Evolutionary conservation across 2,329 filamentous ascomycete genomes (phyloP).

Genomic region (Phialophora macrospora): DNA sequence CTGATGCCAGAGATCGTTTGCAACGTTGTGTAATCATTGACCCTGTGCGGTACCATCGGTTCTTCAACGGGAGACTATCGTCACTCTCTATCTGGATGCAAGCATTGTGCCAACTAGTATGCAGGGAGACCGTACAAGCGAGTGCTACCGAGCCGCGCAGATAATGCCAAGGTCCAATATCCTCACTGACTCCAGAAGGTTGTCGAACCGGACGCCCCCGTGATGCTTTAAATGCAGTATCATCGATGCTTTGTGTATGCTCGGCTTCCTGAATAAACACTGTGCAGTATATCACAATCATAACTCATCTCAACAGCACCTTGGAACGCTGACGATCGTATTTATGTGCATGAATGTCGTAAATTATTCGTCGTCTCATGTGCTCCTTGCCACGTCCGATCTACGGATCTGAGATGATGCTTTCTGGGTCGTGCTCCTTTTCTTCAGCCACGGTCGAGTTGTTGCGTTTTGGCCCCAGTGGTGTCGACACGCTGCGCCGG

Average conservation of each 20-base stretch:
- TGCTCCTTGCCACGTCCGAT: slow-evolving; percentile 1
- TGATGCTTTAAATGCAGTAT: background rate
- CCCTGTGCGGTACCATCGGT: background rate
- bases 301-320: background rate
- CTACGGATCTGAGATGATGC: background rate
- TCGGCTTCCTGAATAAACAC: background rate
- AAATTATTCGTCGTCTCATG: slow-evolving; percentile 16
- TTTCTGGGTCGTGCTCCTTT: slow-evolving; percentile 29
- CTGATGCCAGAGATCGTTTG: background rate
- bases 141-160: background rate
- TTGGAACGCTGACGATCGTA: slow-evolving; percentile 9
- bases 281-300: slow-evolving; percentile 14
- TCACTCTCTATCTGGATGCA: background rate
- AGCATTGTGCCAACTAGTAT: background rate
- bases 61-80: background rate
- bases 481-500: slow-evolving; percentile 23
- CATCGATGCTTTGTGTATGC: slow-evolving; percentile 6
- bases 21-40: background rate
- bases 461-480: slow-evolving; percentile 25
- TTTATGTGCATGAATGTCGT: slow-evolving; percentile 25
- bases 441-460: slow-evolving; percentile 30
- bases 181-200: background rate
- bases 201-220: background rate
- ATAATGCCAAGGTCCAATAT: background rate
- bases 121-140: background rate